phyloP scores from a whole-genome alignment of 1,284 basidiomycete genomes.

The Cutaneotrichosporon mucoides region DNA sequence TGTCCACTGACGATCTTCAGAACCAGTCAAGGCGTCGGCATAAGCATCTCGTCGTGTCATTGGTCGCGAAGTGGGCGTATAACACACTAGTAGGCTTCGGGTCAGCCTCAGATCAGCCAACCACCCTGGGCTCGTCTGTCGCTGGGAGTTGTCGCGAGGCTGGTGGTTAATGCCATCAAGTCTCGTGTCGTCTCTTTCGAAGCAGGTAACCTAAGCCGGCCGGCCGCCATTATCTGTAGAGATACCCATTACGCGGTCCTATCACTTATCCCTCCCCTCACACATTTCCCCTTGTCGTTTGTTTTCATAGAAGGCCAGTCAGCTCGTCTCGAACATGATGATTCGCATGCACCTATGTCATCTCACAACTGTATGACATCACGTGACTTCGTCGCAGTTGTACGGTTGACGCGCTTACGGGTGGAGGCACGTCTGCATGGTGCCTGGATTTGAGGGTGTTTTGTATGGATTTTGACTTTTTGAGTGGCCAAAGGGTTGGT shows the following conservation, averaged over 20 bases:
- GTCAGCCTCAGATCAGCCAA: background rate
- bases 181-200: no score
- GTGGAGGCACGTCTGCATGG: no score
- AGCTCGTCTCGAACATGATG: background rate
- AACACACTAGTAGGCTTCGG: background rate
- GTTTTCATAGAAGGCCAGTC: background rate
- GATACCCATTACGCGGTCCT: background rate
- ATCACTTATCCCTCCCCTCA: background rate
- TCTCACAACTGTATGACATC: no score
- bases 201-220: no score
- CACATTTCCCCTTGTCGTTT: background rate
- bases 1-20: slow-evolving; percentile 3
- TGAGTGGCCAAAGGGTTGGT: no score
- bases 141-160: no score
- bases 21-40: slow-evolving; percentile 19
- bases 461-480: no score
- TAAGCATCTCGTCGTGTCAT: background rate
- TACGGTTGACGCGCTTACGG: no score
- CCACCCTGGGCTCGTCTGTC: no score
- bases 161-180: no score
- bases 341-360: background rate
- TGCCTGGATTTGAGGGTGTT: no score
- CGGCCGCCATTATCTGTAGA: background rate
- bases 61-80: slow-evolving; percentile 1
- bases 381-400: no score